Conservation (phyloP, 2,329 filamentous ascomycete genomes). For the Fusarium cyanostomum region DNA sequence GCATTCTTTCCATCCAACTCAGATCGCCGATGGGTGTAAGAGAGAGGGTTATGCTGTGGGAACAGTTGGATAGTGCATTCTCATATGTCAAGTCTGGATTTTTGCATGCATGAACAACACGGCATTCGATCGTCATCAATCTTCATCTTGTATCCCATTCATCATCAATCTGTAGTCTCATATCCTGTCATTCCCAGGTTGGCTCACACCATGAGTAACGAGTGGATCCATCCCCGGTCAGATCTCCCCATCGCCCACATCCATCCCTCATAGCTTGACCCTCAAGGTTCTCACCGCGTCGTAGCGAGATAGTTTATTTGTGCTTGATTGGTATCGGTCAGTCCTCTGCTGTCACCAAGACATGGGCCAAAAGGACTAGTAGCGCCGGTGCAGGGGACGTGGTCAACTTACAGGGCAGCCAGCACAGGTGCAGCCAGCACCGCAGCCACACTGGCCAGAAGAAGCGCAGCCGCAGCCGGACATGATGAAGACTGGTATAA, state of each 20-base stretch:
- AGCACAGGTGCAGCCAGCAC: slow-evolving; percentile 53
- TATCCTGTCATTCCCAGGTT: background rate
- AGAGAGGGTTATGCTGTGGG: too few species aligned
- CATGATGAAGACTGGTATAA: slow-evolving; percentile 48
- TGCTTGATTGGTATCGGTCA: slow-evolving; percentile 42
- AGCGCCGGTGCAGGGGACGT: too few species aligned
- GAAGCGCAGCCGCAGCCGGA: slow-evolving; percentile 54
- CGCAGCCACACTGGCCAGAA: slow-evolving; percentile 55
- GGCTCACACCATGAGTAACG: slow-evolving; percentile 20
- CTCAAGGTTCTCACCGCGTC: slow-evolving; percentile 40
- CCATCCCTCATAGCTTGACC: slow-evolving; percentile 18
- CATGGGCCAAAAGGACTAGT: slow-evolving; percentile 25
- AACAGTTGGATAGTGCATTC: background rate
- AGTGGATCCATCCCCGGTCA: slow-evolving; percentile 38
- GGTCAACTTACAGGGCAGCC: slow-evolving; percentile 53
- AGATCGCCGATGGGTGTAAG: background rate
- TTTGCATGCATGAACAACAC: background rate
- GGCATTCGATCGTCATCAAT: background rate
- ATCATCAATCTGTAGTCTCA: slow-evolving; percentile 3
- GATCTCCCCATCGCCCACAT: slow-evolving; percentile 11
- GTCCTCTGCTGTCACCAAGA: slow-evolving; percentile 1
- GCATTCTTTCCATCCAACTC: slow-evolving; percentile 44
- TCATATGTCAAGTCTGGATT: too few species aligned
- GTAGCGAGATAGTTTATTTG: slow-evolving; percentile 38
- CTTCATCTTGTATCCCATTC: slow-evolving; percentile 9